Evolutionary conservation across 2,329 filamentous ascomycete species (phyloP), one percentile per base, ranked within the genome.

Genomic region (Penicillium decumbens): DNA sequence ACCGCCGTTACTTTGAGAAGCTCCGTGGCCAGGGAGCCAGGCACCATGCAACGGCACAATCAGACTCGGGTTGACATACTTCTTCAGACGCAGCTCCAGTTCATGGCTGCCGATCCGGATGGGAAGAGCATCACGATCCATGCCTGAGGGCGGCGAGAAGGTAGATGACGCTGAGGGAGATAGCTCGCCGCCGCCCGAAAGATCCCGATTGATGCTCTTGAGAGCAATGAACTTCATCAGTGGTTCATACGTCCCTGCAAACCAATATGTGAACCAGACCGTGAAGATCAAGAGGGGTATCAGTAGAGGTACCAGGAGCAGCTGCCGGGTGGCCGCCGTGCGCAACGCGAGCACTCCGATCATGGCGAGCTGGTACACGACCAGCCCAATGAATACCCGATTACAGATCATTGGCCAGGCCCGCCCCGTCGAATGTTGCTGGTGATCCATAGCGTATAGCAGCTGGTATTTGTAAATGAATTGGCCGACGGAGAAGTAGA

Each of bases 321-420:
- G 73, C 0, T 89, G 88, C 41, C 87, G 80, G 18, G 84, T 81
- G 59, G 90, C 88, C 0, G 88, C 89, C 43, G 80, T 75, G 47
- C 84, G 80, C 25, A 93, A 73, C 2, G 88, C 88, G 49, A 98
- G 80, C 54, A 92, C 85, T 3, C 92, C 92, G 20, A 89, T 85
- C 79, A 95, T 93, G 41, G 93, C 89, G 20, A 95, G 72, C 69
- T 98, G 90, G 64, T 96, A 96, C 37, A 97, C 82, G 2, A 95
- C 73, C 8, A 96, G 73, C 1, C 93, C 93, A 23, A 96, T 75
- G 48, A 97, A 82, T 51, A 96, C 80, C 30, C 93, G 88, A 65
- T 93, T 89, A 72, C 90, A 95, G 55, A 98, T 95, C 80, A 98
- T 95, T 42, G 88, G 86, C 93, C 93, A 98, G 4, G 91, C 90